Evolutionary conservation across 2,329 filamentous ascomycete genomes (phyloP), one percentile per base, ranked within the genome.

Genomic region (Stemphylium vesicarium): DNA sequence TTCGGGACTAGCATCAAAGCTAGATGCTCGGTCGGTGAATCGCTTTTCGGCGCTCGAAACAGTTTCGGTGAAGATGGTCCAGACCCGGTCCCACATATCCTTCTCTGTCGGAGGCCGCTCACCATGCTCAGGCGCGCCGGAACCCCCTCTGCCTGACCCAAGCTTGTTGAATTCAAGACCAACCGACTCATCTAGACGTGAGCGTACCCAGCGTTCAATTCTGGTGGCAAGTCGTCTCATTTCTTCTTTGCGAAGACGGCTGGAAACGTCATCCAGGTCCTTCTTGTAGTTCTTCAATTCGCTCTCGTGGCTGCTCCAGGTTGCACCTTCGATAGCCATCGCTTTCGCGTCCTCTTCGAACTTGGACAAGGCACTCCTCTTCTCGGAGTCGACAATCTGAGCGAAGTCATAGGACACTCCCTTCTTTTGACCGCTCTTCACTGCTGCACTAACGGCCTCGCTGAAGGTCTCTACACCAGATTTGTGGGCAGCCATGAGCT

Each of bases 111-210:
- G 70, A 1, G 89, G 69, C 75, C 89, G 91, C 53, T 92, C 88
- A 2, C 88, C 90, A 4, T 83, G 81, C 68, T 93, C 92, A 0
- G 92, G 90, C 0, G 91, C 92, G 48, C 91, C 92, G 45, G 86
- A 85, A 7, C 92, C 93, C 49, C 86, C 91, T 68, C 93, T 86
- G 12, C 93, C 93, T 32, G 92, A 95, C 4, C 94, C 94, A 43
- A 98, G 85, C 73, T 93, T 95, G 79, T 96, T 98, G 83, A 99
- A 98, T 72, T 98, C 93, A 15, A 98, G 79, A 12, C 94, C 92
- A 38, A 98, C 83, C 13, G 91, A 91, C 72, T 99, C 95, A 31
- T 88, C 88, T 31, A 99, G 83, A 41, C 92, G 88, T 53, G 91
- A 92, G 69, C 89, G 88, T 59, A 99, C 93, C 91, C 93, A 97